phyloP scores from a whole-genome alignment of 108 stramenopile species.

The Pseudonitzschia multistriata region DNA sequence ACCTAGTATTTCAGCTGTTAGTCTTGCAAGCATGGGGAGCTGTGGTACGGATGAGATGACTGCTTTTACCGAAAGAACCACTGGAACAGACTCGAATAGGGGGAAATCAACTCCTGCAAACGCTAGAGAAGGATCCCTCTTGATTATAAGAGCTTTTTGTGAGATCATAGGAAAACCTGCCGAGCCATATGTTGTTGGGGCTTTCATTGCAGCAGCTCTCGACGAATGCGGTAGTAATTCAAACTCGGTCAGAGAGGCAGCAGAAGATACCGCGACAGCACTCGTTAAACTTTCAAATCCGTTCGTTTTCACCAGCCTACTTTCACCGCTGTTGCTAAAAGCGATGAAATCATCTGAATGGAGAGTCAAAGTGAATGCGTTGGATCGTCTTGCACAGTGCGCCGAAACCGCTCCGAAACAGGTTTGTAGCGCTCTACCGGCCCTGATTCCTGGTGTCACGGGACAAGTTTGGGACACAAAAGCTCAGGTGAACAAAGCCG shows the following conservation, averaged over 20 bases:
- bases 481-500: conserved; percentile 88
- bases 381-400: conserved; percentile 72
- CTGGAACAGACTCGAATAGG: conserved; percentile 68
- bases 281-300: conserved; percentile 68
- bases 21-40: conserved; percentile 59
- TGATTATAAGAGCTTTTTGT: conserved; percentile 79
- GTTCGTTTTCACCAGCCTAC: conserved; percentile 57
- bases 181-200: conserved; percentile 80
- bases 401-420: conserved; percentile 58
- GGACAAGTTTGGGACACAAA: conserved; percentile 93
- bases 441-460: conserved; percentile 83
- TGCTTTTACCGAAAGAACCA: conserved; percentile 29
- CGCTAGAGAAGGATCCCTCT: conserved; percentile 76
- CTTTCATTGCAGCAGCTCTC: conserved; percentile 75
- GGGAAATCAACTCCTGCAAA: conserved; percentile 77
- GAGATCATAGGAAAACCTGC: conserved; percentile 58
- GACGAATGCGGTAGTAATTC: conserved; percentile 79
- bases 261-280: conserved; percentile 68
- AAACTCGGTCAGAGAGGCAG: conserved; percentile 69
- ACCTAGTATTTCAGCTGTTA: conserved; percentile 67
- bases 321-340: conserved; percentile 75
- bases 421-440: conserved; percentile 71
- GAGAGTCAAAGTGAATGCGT: conserved; percentile 76
- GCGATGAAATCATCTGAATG: conserved; percentile 76
- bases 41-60: conserved; percentile 33